Conservation (phyloP, 2,329 filamentous ascomycete genomes). For the Pseudocercospora eumusae region DNA sequence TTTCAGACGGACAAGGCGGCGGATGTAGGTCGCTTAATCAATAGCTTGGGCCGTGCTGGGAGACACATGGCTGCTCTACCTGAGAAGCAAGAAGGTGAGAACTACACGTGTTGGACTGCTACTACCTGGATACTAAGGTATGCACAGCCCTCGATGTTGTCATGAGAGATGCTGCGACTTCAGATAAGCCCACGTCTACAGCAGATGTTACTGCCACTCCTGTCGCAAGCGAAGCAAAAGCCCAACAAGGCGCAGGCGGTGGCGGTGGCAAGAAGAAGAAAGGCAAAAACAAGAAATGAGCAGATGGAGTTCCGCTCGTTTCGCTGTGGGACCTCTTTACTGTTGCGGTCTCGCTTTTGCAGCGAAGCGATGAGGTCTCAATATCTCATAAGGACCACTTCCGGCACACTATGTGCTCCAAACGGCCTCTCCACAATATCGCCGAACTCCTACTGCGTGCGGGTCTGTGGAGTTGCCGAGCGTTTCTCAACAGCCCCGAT, state of each 20-base stretch:
- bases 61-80: conserved; percentile 58
- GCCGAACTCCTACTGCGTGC: conserved; percentile 15
- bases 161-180: conserved; percentile 36
- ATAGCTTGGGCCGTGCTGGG: conserved; percentile 73
- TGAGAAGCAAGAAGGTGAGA: conserved; percentile 44
- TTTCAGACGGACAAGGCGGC: conserved; percentile 89
- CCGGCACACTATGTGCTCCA: conserved; percentile 14
- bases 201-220: conserved; percentile 15
- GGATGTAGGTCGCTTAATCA: conserved; percentile 81
- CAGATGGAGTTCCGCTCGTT: background rate
- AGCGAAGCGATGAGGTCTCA: background rate
- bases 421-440: conserved; percentile 23
- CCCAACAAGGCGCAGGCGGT: conserved; percentile 37
- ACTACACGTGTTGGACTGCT: background rate
- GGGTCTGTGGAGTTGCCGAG: conserved; percentile 12
- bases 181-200: conserved; percentile 32
- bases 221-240: conserved; percentile 24
- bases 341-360: background rate
- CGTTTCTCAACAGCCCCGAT: background rate
- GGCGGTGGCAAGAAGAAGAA: conserved; percentile 54
- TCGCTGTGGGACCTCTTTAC: background rate
- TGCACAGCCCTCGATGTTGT: conserved; percentile 34
- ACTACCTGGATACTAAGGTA: conserved; percentile 12
- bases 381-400: conserved; percentile 3
- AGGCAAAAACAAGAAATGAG: conserved; percentile 49